phyloP scores from a whole-genome alignment of 2,329 filamentous ascomycete species.

The Fusarium ambrosium region DNA sequence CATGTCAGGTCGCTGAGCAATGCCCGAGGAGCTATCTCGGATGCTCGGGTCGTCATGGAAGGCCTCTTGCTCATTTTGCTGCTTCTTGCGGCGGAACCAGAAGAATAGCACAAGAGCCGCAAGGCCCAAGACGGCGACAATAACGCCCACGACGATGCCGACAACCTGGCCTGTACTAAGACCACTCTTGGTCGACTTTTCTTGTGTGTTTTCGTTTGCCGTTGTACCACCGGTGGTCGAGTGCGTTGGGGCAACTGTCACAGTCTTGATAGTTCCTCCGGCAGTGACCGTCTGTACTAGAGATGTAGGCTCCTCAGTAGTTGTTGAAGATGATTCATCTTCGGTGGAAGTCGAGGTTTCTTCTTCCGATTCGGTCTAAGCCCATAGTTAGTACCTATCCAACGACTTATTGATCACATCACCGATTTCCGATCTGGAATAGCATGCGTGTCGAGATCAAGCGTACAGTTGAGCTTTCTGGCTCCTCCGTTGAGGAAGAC shows the following conservation, averaged over 20 bases:
- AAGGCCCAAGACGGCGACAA: constrained; percentile 58
- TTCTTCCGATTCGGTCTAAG: constrained; percentile 29
- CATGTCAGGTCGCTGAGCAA: constrained; percentile 61
- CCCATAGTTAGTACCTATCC: constrained; percentile 33
- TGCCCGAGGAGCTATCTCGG: constrained; percentile 65
- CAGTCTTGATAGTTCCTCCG: constrained; percentile 66
- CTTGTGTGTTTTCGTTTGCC: constrained; percentile 36
- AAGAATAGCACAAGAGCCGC: constrained; percentile 57
- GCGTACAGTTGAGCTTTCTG: constrained; percentile 58
- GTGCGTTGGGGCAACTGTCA: constrained; percentile 64
- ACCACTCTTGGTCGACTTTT: constrained; percentile 38
- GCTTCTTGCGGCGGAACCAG: constrained; percentile 61
- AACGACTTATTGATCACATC: constrained; percentile 28
- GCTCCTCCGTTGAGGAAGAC: constrained; percentile 41
- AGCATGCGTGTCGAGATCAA: constrained; percentile 37
- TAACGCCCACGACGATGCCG: constrained; percentile 66
- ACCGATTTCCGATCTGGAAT: constrained; percentile 32
- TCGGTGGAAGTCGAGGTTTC: constrained; percentile 40
- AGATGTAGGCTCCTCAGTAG: constrained; percentile 40
- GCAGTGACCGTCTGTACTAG: constrained; percentile 67
- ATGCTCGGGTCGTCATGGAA: constrained; percentile 61
- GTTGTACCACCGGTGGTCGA: constrained; percentile 37
- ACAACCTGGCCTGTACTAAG: constrained; percentile 64
- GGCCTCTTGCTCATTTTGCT: constrained; percentile 57
- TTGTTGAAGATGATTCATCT: constrained; percentile 30